phyloP scores from a whole-genome alignment of 225 moss, liverwort and hornwort species.

The Asterella californica region DNA sequence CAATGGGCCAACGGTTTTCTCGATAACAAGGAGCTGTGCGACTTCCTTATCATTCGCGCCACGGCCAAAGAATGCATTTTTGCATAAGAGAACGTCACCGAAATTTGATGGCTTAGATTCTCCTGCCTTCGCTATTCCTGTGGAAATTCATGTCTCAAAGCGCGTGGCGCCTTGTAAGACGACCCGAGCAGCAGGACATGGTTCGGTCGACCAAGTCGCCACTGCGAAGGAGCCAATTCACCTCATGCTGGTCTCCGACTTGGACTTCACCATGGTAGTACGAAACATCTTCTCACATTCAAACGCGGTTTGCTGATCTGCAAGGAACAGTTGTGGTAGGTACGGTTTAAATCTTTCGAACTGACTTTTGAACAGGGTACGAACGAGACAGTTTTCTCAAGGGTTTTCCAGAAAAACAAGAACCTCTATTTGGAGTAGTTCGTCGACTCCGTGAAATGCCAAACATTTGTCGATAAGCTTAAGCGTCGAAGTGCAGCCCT shows the following conservation, averaged over 20 bases:
- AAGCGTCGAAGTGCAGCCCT: background rate
- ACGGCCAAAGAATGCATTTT: background rate
- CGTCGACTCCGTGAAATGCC: background rate
- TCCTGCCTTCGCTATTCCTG: background rate
- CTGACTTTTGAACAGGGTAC: background rate
- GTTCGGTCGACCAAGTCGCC: slow-evolving; percentile 2
- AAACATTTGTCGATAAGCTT: background rate
- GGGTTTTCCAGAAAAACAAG: background rate
- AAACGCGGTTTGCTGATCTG: background rate
- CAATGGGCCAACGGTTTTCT: background rate
- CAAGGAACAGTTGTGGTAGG: background rate
- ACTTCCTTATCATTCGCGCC: background rate
- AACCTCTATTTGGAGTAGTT: background rate
- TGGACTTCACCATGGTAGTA: slow-evolving; percentile 62
- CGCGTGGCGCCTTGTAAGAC: background rate
- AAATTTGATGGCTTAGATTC: background rate
- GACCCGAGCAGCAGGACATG: slow-evolving; percentile 1
- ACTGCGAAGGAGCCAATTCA: background rate
- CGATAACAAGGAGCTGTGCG: too few relatives aligned
- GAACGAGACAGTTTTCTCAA: background rate
- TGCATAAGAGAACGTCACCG: background rate
- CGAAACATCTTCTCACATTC: background rate
- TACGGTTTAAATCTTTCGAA: background rate
- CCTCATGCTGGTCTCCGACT: slow-evolving; percentile 59
- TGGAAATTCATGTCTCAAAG: background rate